Conservation (phyloP, 495 filamentous ascomycete genomes). For the Hypoxylon trugodes region DNA sequence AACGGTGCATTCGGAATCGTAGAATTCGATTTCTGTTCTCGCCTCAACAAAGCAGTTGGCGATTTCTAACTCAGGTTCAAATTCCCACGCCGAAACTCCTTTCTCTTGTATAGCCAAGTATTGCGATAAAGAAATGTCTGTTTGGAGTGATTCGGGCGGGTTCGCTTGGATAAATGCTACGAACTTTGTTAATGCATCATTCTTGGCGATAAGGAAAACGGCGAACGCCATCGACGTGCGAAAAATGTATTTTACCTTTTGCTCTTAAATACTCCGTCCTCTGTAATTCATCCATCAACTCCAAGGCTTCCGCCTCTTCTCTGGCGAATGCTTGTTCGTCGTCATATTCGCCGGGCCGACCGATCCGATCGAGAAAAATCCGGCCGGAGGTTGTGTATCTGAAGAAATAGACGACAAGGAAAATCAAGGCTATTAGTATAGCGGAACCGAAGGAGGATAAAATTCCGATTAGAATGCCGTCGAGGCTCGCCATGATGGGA, state of each 20-base stretch:
- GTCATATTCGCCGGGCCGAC: slow-evolving; percentile 94
- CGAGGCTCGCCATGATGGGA: slow-evolving; percentile 48
- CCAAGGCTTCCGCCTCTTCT: slow-evolving; percentile 94
- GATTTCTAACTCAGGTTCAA: slow-evolving; percentile 96
- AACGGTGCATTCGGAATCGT: slow-evolving; percentile 95
- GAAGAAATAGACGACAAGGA: slow-evolving; percentile 92
- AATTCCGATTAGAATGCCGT: slow-evolving; percentile 93
- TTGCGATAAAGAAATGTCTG: slow-evolving; percentile 96
- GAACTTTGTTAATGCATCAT: slow-evolving; percentile 26
- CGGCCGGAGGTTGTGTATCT: slow-evolving; percentile 86
- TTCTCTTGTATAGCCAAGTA: slow-evolving; percentile 99
- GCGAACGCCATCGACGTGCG: background rate
- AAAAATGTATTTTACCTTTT: slow-evolving; percentile 72
- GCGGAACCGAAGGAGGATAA: slow-evolving; percentile 97
- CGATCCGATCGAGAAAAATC: slow-evolving; percentile 93
- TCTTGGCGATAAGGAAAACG: slow-evolving; percentile 11
- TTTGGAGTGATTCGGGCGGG: slow-evolving; percentile 92
- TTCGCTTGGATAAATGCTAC: slow-evolving; percentile 93
- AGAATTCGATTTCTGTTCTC: slow-evolving; percentile 97
- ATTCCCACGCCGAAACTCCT: slow-evolving; percentile 98
- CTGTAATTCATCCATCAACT: slow-evolving; percentile 93
- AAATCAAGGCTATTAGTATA: slow-evolving; percentile 78
- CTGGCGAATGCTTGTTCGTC: slow-evolving; percentile 92
- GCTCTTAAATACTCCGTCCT: slow-evolving; percentile 90
- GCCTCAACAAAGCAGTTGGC: slow-evolving; percentile 98